Base-by-base conservation (phyloP, 345 rosid genomes). In the Raphanus raphanistrum region DNA sequence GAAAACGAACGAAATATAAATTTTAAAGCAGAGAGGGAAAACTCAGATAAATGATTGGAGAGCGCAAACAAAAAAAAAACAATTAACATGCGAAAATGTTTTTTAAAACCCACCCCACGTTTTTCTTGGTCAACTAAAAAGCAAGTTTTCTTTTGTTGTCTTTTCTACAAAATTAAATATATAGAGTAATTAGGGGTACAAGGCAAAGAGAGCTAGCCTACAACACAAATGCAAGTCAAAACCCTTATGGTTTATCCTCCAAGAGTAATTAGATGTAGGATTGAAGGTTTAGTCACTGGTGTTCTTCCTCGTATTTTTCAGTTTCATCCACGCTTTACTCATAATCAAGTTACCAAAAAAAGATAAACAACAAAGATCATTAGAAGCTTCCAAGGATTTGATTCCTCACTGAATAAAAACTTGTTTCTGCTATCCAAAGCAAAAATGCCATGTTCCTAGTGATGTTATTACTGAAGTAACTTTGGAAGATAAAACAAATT, bases 11-110 rank as follows among this genome's bases (percentile, higher is more conserved):
- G 21, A 21, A 21, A 21, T 21, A 21, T 21, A 21, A 21, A 28
- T 28, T 28, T 28, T 28, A 28, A 28, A 28, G 31, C 4, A 4
- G 31, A 28, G 81, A 78, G 81, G 72, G 68, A 72, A 60, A 71
- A 26, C 6, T 60, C 21, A 27, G 58, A 71, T 21, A 60, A n/a
- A 50, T 50, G 55, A 45, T 45, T 45, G 16, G 21, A 21, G 21
- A 21, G 21, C 21, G 21, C 21, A 21, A 21, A 21, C 21, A 21
- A 21, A 21, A 21, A 9, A 12, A 70, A 58, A 26, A 25, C 1
- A 7, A 32, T 41, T 41, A 41, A 10, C 48, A 28, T 28, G 31
- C 6, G 35, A 32, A 32, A 32, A 48, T 64, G 27, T 64, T 16
- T 17, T 4, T 45, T 60, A 7, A 36, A 32, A 32, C 35, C 6